phyloP scores from a whole-genome alignment of 768 basidiomycete genomes.

The Kwoniella bestiolae region DNA sequence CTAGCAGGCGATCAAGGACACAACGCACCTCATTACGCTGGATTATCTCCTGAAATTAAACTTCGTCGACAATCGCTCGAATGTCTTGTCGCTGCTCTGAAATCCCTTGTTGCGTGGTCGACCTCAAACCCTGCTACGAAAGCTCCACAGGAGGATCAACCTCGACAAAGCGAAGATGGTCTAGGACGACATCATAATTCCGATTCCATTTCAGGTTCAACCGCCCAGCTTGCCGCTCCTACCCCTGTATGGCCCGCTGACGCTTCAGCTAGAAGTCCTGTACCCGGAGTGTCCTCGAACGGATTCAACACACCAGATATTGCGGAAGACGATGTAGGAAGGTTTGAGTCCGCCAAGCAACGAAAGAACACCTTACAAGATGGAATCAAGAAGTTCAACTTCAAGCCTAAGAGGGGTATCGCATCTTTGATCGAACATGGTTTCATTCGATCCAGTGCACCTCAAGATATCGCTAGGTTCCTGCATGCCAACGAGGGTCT shows the following conservation, averaged over 20 bases:
- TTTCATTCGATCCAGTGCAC: conserved; percentile 74
- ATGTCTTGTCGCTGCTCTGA: conserved; percentile 82
- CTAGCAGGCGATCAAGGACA: conserved; percentile 59
- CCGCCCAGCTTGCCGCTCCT: conserved; percentile 35
- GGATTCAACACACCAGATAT: conserved; percentile 69
- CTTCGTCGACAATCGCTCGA: conserved; percentile 91
- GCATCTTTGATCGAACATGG: conserved; percentile 85
- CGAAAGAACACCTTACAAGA: conserved; percentile 92
- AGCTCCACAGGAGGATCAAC: conserved; percentile 25
- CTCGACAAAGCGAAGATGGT: conserved; percentile 37
- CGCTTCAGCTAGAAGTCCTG: conserved; percentile 19
- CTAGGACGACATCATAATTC: conserved; percentile 27
- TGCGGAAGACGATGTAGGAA: conserved; percentile 78
- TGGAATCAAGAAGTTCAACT: conserved; percentile 97
- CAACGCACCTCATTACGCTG: conserved; percentile 65
- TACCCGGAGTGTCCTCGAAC: conserved; percentile 24
- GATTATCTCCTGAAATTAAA: conserved; percentile 72
- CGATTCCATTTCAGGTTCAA: conserved; percentile 30
- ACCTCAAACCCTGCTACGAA: conserved; percentile 59
- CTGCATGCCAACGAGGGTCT: conserved; percentile 86
- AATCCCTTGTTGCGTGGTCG: conserved; percentile 88
- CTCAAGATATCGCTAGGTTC: conserved; percentile 81
- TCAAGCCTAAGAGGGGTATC: conserved; percentile 95
- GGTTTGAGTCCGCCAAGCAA: conserved; percentile 93
- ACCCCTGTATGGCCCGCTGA: conserved; percentile 42